These are phyloP conservation scores for Fraxinus latifolia DNA, from an alignment of 305 asterid species.

Conservation along the genomic window DNA sequence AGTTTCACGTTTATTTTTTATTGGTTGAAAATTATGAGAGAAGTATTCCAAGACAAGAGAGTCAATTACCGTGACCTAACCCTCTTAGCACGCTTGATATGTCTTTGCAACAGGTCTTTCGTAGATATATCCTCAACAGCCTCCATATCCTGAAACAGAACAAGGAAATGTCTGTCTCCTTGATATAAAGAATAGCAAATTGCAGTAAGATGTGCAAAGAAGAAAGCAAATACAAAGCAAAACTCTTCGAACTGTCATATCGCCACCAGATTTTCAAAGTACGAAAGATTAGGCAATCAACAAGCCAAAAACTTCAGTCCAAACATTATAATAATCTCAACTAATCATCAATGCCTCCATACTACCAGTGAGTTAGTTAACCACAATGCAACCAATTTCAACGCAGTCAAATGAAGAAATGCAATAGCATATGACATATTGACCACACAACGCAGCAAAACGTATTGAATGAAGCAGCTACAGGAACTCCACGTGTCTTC, in stretches of 20 bases:
- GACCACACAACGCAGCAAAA: neutral
- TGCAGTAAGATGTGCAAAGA: neutral
- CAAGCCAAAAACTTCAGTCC: neutral
- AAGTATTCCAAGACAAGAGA: slow-evolving; percentile 5
- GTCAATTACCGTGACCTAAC: slow-evolving; percentile 69
- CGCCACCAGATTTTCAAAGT: neutral
- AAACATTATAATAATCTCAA: neutral
- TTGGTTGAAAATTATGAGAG: neutral
- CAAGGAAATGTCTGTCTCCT: slow-evolving; percentile 16
- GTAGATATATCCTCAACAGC: slow-evolving; percentile 56
- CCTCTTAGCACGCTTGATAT: slow-evolving; percentile 84
- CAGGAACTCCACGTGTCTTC: neutral
- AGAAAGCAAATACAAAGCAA: neutral
- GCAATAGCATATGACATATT: neutral
- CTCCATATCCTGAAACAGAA: slow-evolving; percentile 55
- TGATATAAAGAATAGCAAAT: slow-evolving; percentile 1
- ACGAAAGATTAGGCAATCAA: neutral
- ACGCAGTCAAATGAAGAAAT: neutral
- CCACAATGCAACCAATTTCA: neutral
- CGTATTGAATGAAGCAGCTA: neutral
- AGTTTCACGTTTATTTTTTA: neutral
- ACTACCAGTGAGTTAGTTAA: neutral
- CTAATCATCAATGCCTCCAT: neutral
- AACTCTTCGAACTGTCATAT: neutral
- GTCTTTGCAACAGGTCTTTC: slow-evolving; percentile 71